Conservation (phyloP, 345 rosid species). For the Arabis hirsuta region DNA sequence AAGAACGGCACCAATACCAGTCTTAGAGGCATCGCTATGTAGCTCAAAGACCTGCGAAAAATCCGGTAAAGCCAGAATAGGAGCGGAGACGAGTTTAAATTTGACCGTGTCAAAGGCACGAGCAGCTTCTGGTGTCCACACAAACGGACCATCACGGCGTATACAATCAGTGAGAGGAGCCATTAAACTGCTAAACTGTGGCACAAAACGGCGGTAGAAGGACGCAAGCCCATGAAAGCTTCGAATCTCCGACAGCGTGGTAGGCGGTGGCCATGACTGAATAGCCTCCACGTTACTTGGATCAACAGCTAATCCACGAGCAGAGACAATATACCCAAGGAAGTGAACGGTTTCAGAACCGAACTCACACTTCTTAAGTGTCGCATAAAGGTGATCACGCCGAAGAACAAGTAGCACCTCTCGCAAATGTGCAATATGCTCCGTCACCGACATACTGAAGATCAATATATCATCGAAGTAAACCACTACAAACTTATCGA, state of each 20-base stretch:
- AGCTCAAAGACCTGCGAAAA: background rate
- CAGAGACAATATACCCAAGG: background rate
- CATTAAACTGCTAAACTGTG: background rate
- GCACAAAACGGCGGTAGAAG: background rate
- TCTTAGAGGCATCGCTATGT: background rate
- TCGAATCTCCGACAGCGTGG: background rate
- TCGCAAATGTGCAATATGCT: background rate
- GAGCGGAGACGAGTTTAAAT: background rate
- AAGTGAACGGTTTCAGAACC: background rate
- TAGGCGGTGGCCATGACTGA: background rate
- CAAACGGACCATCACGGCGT: background rate
- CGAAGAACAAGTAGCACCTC: background rate
- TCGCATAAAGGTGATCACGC: background rate
- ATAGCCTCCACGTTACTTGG: background rate
- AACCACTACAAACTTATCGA: background rate
- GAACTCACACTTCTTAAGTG: background rate
- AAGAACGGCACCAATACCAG: background rate
- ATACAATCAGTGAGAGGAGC: background rate
- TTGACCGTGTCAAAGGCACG: background rate
- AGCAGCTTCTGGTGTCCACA: background rate
- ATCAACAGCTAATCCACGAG: background rate
- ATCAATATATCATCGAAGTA: background rate
- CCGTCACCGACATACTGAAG: background rate
- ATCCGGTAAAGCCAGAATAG: background rate
- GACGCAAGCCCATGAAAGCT: background rate